Evolutionary conservation across 2,329 filamentous ascomycete species (phyloP), one percentile per base, ranked within the genome.

Genomic region (Botrytis aclada): DNA sequence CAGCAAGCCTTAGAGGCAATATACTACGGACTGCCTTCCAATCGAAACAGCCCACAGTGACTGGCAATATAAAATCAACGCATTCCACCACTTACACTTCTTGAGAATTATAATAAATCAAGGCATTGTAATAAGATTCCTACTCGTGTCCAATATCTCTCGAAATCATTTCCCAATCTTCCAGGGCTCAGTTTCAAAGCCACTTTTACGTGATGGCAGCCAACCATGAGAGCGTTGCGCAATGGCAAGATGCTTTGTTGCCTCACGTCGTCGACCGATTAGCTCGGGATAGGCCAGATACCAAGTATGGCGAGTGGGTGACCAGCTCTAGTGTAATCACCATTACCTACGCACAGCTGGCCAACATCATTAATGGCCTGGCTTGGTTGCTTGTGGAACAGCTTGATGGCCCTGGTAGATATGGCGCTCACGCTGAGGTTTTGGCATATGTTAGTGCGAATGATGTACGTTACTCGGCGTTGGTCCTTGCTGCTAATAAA

Each of bases 361-460:
- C 32, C 16, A 72, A 56, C 9, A 32, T 62, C 14, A 20, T 69
- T 16, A 72, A 72, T 20, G 25, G 43, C 20, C 41, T 72, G 7
- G 74, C 76, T 43, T 76, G 72, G 74, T 72, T 69, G 22, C 51
- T 77, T 10, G 12, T 32, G 7, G 62, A 37, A 70, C n/a, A 58
- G 69, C 32, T 47, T 45, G 25, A 8, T 73, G n/a, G 69, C 34
- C 16, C 32, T 4, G 39, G 66, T n/a, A 61, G 43, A 56, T 32
- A 62, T 64, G 16, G 81, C 82, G 61, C 81, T 81, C 0, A 84
- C 82, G n/a, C 56, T 1, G 56, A 70, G 22, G 45, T 54, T 0
- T 80, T 86, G 43, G 82, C 83, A 3, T 86, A 84, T 76, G 82
- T 86, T 69, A 84, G 84, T 0, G 7, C 67, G 25, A 71, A 71